Evolutionary conservation across 352 stramenopile genomes (phyloP).

Genomic region (Pythium vanterpoolii): DNA sequence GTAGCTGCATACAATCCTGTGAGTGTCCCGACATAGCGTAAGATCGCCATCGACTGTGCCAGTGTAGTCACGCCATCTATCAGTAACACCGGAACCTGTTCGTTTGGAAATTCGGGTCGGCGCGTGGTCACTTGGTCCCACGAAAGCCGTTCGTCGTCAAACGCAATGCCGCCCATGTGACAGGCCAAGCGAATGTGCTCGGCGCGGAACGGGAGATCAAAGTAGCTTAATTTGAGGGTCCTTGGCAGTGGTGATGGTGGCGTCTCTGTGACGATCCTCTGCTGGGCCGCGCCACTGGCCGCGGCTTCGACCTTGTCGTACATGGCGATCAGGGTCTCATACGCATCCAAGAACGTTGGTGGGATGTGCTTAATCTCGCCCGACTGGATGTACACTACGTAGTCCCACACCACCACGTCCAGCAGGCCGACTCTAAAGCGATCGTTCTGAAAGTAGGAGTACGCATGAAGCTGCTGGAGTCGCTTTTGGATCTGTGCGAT

Average conservation of each 20-base stretch:
- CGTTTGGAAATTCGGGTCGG: constrained; percentile 28
- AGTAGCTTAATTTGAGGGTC: constrained; percentile 31
- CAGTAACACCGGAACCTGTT: constrained; percentile 24
- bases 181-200: constrained; percentile 28
- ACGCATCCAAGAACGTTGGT: constrained; percentile 6
- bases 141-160: constrained; percentile 30
- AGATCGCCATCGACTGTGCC: constrained; percentile 28
- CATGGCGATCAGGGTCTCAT: background rate
- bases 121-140: constrained; percentile 15
- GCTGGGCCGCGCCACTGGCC: background rate
- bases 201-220: constrained; percentile 25
- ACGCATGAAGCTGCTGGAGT: background rate
- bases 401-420: constrained; percentile 16
- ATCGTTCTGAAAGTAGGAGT: background rate
- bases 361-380: background rate
- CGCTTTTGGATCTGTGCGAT: constrained; percentile 2
- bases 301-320: constrained; percentile 5
- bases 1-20: constrained; percentile 29
- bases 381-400: background rate
- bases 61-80: constrained; percentile 17
- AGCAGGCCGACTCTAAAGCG: constrained; percentile 11
- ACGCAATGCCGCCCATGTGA: constrained; percentile 23
- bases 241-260: background rate
- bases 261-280: background rate
- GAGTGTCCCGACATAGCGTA: constrained; percentile 53